Conservation (phyloP, 805 yeast species). For the Brettanomyces sp. region DNA sequence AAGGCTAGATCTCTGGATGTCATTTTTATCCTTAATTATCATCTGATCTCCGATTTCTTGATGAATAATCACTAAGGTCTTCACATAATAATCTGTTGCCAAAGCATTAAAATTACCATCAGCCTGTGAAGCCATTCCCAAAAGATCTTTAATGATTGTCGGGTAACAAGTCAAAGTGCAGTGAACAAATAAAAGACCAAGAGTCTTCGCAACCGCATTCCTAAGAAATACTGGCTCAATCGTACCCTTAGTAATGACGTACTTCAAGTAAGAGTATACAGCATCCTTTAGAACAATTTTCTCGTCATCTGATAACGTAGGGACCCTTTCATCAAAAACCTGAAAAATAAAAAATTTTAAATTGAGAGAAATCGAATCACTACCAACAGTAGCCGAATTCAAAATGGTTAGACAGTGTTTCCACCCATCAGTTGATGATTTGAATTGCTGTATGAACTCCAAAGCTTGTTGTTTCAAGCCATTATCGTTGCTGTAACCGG, state of each 20-base stretch:
- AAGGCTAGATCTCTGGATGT: constrained; percentile 54
- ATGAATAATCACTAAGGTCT: constrained; percentile 70
- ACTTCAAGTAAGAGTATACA: constrained; percentile 37
- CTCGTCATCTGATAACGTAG: constrained; percentile 35
- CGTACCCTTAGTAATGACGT: constrained; percentile 13
- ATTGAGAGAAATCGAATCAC: constrained; percentile 30
- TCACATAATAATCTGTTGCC: constrained; percentile 61
- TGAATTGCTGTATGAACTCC: constrained; percentile 43
- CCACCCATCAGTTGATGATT: constrained; percentile 47
- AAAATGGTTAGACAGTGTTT: constrained; percentile 44
- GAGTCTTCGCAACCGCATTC: constrained; percentile 49
- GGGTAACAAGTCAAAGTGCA: constrained; percentile 42
- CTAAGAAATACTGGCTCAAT: constrained; percentile 35
- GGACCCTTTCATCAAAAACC: constrained; percentile 52
- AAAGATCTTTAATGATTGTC: constrained; percentile 40
- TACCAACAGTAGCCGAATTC: constrained; percentile 11
- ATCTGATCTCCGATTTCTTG: constrained; percentile 91
- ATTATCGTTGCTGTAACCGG: constrained; percentile 50
- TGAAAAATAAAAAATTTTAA: constrained; percentile 62
- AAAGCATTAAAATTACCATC: constrained; percentile 27
- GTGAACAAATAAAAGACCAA: constrained; percentile 42
- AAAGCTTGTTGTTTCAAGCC: constrained; percentile 53
- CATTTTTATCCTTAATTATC: constrained; percentile 56
- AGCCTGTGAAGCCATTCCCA: constrained; percentile 22
- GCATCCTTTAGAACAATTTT: constrained; percentile 35